Evolutionary conservation across 495 filamentous ascomycete genomes (phyloP), one percentile per base, ranked within the genome.

Genomic region (Poronia punctata): DNA sequence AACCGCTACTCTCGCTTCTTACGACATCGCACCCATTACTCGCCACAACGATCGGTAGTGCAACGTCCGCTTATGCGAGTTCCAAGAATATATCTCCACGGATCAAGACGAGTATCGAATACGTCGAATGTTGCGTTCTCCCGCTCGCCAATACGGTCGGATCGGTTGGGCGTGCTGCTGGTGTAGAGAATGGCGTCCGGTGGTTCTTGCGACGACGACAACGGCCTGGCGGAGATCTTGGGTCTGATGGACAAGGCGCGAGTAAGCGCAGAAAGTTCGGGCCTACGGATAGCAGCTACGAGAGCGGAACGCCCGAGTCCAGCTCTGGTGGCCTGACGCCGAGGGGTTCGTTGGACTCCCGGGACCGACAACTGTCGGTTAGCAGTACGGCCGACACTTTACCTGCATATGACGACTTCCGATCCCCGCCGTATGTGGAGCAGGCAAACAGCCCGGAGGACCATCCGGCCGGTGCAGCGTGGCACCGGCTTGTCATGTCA

Each of bases 31-130:
- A 93, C 49, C 86, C 86, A 9, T 67, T 87, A 35, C 71, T 93
- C 21, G 83, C 80, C 2, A 82, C 83, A 7, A 83, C 87, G 0
- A 86, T 95, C 47, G 82, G 82, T 52, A 80, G 79, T 30, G 88
- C 87, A 1, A 69, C 88, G 1, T 83, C 82, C 20, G 84, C 84
- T 2, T 97, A 95, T 55, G 75, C 79, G 21, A 78, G 71, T 4
- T 83, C 83, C 12, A 95, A 97, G 59, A 83, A 83, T 17, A 92
- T 92, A 54, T 88, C 85, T 4, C 86, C 88, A 0, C 76, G 83
- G 2, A 82, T 95, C 62, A 86, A 83, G 52, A 81, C 82, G 27
- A 74, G 84, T 46, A 87, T 84, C 26, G 86, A 94, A 52, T 84
- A 87, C 48, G 77, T 95, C 20, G 89, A 95, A 60, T 79, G 82